Conservation (phyloP, 2,329 filamentous ascomycete genomes). For the Cytospora schulzeri region DNA sequence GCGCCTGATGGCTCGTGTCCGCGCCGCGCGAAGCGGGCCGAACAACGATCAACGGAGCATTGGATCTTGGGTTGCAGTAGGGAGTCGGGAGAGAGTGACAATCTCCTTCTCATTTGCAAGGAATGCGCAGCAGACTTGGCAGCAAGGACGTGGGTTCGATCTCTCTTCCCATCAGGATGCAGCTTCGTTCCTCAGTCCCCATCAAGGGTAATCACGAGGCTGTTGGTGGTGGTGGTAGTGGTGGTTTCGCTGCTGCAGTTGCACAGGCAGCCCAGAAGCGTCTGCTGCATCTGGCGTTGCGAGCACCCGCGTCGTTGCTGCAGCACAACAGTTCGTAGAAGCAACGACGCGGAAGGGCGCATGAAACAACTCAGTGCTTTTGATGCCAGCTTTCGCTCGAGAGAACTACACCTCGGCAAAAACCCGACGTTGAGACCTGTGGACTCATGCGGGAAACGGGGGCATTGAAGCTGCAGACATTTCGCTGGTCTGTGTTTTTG, state of each 20-base stretch:
- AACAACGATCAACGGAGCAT: not conserved
- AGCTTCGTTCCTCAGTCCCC: not conserved
- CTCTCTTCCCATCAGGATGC: not conserved
- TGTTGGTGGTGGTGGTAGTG: not conserved
- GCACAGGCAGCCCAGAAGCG: slow-evolving; percentile 19
- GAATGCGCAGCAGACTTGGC: not conserved
- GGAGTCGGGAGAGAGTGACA: not conserved
- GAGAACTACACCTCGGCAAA: not conserved
- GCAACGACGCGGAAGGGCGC: not conserved
- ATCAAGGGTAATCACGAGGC: not conserved
- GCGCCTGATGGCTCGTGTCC: not conserved
- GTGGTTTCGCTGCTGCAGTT: slow-evolving; percentile 10
- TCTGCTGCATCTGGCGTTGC: slow-evolving; percentile 1
- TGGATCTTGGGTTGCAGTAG: not conserved
- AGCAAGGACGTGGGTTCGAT: not conserved
- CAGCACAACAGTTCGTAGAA: not conserved
- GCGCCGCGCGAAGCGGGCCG: not conserved
- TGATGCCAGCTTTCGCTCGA: not conserved
- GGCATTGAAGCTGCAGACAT: not conserved
- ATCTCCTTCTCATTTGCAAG: not conserved
- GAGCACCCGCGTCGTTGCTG: not conserved
- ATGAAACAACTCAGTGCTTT: not conserved
- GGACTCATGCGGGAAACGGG: not conserved
- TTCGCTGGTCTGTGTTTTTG: not conserved
- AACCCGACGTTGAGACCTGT: not conserved